Evolutionary conservation across 805 yeast genomes (phyloP), one percentile per base, ranked within the genome.

Genomic region (Ogataea kodamae): DNA sequence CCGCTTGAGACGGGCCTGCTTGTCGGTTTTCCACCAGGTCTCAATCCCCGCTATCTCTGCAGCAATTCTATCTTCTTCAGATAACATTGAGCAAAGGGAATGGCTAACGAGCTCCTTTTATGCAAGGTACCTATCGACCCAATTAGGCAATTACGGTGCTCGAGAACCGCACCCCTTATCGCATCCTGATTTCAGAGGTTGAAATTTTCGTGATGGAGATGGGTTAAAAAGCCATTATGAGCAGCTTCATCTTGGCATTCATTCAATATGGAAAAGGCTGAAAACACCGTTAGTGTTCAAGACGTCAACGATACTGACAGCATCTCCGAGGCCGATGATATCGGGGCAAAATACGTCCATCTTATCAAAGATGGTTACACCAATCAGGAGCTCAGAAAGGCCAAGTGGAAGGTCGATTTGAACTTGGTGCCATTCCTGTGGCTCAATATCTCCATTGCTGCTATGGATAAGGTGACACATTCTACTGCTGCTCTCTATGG

Each of bases 401-500:
- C 51, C 2, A 37, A 37, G 41, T 49, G 75, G 50, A 76, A 76
- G 47, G 68, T 71, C 15, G 81, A 75, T 49, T 30, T 68, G 22
- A 67, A 62, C 39, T 48, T 76, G 43, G 59, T 72, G 43, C 76
- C 81, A 0, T 47, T 75, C 33, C 60, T 75, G 57, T 67, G 71
- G 45, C 39, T 67, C 15, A 48, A 71, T 26, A 73, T 72, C 52
- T 65, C 74, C 11, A 56, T 70, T 14, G 80, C 74, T 48, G 74
- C 65, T 43, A 72, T 76, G 77, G 84, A 77, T 54, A 77, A 77
- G 50, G 62, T 63, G 17, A 61, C 69, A 4, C 58, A 55, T 33
- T 55, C 67, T 4, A 65, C 61, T 35, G 67, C 67, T n/a, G 46
- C 66, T 1, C 45, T 65, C 22, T 49, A 65, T 40, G 70, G 70